Conservation (phyloP, 495 filamentous ascomycete genomes). For the Durotheca rogersii region DNA sequence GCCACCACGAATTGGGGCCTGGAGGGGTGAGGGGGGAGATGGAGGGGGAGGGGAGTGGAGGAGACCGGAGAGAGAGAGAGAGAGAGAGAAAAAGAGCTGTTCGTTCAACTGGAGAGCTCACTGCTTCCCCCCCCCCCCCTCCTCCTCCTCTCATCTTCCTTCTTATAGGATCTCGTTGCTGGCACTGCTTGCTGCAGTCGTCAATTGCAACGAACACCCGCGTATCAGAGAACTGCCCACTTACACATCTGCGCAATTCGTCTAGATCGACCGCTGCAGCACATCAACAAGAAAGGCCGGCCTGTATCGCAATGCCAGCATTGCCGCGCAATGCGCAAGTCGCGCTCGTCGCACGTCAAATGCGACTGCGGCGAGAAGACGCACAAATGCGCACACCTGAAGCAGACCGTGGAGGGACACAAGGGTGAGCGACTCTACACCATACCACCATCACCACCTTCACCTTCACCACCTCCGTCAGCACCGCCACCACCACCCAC, state of each 20-base stretch:
- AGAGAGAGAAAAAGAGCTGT: no score
- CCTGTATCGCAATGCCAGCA: slow-evolving; percentile 98
- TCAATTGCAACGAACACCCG: no score
- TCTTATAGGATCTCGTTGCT: no score
- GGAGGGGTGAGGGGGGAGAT: neutral
- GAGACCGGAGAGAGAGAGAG: neutral
- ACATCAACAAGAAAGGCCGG: slow-evolving; percentile 98
- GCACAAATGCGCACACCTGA: slow-evolving; percentile 67
- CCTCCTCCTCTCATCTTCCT: slow-evolving; percentile 2
- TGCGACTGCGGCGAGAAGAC: slow-evolving; percentile 96
- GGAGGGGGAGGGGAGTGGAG: neutral
- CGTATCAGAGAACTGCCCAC: slow-evolving; percentile 9
- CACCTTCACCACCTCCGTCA: no score
- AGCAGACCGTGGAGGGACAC: slow-evolving; percentile 54
- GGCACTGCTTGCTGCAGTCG: no score
- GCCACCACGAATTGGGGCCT: slow-evolving; percentile 20
- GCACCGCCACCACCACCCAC: no score
- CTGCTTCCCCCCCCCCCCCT: slow-evolving; percentile 18
- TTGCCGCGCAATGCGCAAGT: slow-evolving; percentile 96
- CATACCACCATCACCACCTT: slow-evolving; percentile 7
- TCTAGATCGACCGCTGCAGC: slow-evolving; percentile 85
- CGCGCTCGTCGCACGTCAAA: slow-evolving; percentile 90
- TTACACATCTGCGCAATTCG: slow-evolving; percentile 32
- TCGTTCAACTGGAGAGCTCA: no score
- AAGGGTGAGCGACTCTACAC: slow-evolving; percentile 49